phyloP scores from a whole-genome alignment of 768 basidiomycete species.

The Mycena rosella region DNA sequence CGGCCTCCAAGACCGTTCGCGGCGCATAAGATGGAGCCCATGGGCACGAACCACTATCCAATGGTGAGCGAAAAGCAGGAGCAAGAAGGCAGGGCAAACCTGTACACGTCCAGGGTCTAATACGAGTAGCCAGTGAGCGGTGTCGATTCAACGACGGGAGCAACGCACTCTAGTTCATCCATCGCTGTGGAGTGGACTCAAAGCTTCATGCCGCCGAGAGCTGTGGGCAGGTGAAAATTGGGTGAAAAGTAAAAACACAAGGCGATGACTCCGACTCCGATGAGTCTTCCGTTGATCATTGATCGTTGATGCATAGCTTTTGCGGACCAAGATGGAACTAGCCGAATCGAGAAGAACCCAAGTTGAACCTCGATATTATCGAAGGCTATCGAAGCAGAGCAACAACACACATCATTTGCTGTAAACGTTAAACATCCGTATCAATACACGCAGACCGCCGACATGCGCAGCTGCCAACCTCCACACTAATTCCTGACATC shows the following conservation, averaged over 20 bases:
- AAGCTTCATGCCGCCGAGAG: slow-evolving; percentile 14
- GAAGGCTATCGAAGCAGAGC: too few relatives aligned
- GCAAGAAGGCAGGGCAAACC: not conserved
- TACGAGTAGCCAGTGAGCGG: not conserved
- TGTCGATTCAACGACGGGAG: not conserved
- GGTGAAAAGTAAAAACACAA: not conserved
- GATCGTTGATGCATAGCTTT: slow-evolving; percentile 19
- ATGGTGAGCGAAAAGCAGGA: not conserved
- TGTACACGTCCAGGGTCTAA: slow-evolving; percentile 34
- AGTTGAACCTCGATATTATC: too few relatives aligned
- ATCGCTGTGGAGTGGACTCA: slow-evolving; percentile 7
- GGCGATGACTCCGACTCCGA: slow-evolving; percentile 11
- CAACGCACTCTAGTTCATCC: slow-evolving; percentile 26
- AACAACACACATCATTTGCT: too few relatives aligned
- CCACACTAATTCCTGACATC: not conserved
- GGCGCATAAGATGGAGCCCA: slow-evolving; percentile 63
- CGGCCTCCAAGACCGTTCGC: slow-evolving; percentile 77
- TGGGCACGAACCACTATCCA: slow-evolving; percentile 56
- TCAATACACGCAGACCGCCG: not conserved
- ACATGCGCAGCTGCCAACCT: not conserved
- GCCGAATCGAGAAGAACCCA: too few relatives aligned
- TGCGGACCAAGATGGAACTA: too few relatives aligned
- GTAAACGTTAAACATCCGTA: not conserved
- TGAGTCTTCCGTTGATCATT: not conserved
- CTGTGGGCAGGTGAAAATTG: not conserved